Conservation (phyloP, 2,329 filamentous ascomycete species). For the Trichoderma arundinaceum region DNA sequence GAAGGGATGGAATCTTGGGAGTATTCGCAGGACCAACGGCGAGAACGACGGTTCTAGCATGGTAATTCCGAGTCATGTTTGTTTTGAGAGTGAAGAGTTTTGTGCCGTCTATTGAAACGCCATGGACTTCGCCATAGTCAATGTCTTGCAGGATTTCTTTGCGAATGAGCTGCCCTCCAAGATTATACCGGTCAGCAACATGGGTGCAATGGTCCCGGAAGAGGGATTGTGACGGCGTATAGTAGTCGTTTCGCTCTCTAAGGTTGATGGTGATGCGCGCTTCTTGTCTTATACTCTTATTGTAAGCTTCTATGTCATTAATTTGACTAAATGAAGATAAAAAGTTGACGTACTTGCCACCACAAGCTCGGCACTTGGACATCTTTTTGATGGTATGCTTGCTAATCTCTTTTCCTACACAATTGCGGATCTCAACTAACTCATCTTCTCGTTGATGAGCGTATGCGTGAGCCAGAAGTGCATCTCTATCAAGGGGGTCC, state of each 20-base stretch:
- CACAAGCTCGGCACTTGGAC: conserved; percentile 42
- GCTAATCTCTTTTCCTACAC: conserved; percentile 79
- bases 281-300: conserved; percentile 46
- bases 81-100: conserved; percentile 69
- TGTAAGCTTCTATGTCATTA: too few relatives aligned
- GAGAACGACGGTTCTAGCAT: conserved; percentile 68
- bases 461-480: conserved; percentile 71
- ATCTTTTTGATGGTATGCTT: conserved; percentile 73
- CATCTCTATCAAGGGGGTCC: conserved; percentile 76
- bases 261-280: conserved; percentile 64
- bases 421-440: conserved; percentile 71
- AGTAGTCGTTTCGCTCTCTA: conserved; percentile 72
- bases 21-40: conserved; percentile 72
- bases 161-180: conserved; percentile 57
- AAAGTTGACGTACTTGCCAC: conserved; percentile 49
- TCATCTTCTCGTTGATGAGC: conserved; percentile 65
- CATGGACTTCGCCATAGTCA: conserved; percentile 58
- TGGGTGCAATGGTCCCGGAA: conserved; percentile 67
- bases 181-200: conserved; percentile 60
- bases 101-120: conserved; percentile 52
- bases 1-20: conserved; percentile 54
- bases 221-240: conserved; percentile 65
- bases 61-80: conserved; percentile 48
- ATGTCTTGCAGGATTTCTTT: conserved; percentile 67
- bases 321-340: too few relatives aligned